Conservation (phyloP, 2,329 filamentous ascomycete species). For the Beauveria sp. region DNA sequence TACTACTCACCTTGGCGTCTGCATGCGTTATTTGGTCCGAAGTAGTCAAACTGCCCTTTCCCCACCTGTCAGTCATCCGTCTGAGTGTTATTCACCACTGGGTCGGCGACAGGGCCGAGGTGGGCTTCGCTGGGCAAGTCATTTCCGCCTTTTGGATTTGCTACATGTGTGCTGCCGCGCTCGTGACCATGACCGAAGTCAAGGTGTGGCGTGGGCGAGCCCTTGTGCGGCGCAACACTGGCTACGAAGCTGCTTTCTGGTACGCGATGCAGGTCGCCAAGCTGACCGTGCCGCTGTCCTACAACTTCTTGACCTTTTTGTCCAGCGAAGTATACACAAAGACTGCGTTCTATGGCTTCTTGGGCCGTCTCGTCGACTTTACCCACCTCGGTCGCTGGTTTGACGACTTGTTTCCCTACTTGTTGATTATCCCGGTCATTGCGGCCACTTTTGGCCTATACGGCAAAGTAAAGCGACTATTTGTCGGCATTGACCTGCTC, state of each 20-base stretch:
- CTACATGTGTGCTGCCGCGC: conserved; percentile 90
- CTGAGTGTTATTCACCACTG: conserved; percentile 69
- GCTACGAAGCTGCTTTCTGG: conserved; percentile 90
- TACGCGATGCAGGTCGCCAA: conserved; percentile 89
- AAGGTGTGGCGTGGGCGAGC: conserved; percentile 97
- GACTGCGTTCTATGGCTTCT: conserved; percentile 81
- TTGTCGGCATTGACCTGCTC: conserved; percentile 67
- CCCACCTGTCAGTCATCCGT: conserved; percentile 63
- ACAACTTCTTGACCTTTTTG: conserved; percentile 94
- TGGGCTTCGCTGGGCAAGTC: conserved; percentile 80
- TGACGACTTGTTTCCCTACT: conserved; percentile 79
- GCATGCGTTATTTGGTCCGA: conserved; percentile 88
- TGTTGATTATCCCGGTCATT: conserved; percentile 77
- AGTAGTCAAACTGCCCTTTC: conserved; percentile 73
- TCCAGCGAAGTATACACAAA: conserved; percentile 62
- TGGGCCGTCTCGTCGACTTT: conserved; percentile 75
- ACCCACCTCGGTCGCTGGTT: conserved; percentile 79
- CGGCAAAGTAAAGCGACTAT: conserved; percentile 69
- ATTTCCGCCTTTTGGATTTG: conserved; percentile 82
- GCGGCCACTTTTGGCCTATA: conserved; percentile 89
- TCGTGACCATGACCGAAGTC: conserved; percentile 82
- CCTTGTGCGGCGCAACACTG: conserved; percentile 82
- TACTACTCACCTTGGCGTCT: conserved; percentile 66
- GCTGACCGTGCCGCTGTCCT: conserved; percentile 83
- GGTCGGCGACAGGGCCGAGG: conserved; percentile 60